phyloP scores from a whole-genome alignment of 345 rosid species.

The Brassica carinata region DNA sequence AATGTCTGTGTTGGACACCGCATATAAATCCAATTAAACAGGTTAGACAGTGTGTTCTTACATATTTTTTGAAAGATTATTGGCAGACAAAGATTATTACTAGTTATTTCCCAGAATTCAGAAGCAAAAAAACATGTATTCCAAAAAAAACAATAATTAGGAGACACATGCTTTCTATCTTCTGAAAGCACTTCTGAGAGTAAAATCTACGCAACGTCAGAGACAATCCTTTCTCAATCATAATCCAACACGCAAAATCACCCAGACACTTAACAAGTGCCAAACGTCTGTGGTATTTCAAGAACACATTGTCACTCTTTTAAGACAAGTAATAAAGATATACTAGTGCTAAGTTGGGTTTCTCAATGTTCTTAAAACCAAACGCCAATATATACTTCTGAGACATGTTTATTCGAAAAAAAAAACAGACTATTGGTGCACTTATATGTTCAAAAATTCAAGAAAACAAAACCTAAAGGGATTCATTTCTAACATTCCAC shows the following conservation, averaged over 20 bases:
- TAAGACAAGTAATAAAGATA: not conserved
- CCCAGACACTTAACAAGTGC: not conserved
- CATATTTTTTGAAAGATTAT: not conserved
- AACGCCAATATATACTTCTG: not conserved
- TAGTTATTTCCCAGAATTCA: not conserved
- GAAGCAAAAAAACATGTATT: not conserved
- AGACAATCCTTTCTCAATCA: not conserved
- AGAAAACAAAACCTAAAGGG: not conserved
- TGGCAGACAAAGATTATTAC: not conserved
- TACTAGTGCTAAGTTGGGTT: not conserved
- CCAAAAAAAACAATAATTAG: not conserved
- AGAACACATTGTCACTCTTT: not conserved
- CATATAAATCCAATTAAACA: not conserved
- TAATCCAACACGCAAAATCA: not conserved
- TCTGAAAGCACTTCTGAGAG: not conserved
- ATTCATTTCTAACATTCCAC: too few species aligned
- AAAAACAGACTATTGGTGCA: not conserved
- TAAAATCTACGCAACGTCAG: not conserved
- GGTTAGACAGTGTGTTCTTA: not conserved
- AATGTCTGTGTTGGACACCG: not conserved
- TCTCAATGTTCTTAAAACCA: not conserved
- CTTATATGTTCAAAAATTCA: not conserved
- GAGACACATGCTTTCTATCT: not conserved
- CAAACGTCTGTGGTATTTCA: not conserved
- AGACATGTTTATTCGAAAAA: not conserved